A percentile compares a stretch with the other conserved stretches of the same genome.
These are phyloP conservation scores for Diplodia scrobiculata DNA, from an alignment of 2,329 filamentous ascomycete species.

Conservation along the genomic window DNA sequence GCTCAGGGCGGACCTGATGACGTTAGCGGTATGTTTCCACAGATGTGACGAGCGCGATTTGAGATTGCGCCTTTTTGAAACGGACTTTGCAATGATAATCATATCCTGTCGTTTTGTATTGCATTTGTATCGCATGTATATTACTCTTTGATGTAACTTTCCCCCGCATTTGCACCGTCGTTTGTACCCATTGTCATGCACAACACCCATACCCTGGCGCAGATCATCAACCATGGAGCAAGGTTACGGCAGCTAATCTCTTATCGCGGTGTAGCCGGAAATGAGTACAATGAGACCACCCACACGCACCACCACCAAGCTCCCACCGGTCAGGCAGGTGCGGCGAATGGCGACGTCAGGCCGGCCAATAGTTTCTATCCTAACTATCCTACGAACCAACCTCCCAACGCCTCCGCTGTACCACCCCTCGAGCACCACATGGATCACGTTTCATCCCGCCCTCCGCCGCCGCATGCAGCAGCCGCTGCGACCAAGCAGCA, in stretches of 20 bases:
- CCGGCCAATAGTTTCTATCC: slow-evolving; percentile 76
- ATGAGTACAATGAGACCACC: slow-evolving; percentile 61
- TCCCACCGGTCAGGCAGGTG: slow-evolving; percentile 55
- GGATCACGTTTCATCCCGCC: slow-evolving; percentile 47
- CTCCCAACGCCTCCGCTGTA: slow-evolving; percentile 60
- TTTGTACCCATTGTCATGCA: slow-evolving; percentile 33
- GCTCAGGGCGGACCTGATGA: slow-evolving; percentile 67
- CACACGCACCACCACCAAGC: slow-evolving; percentile 68
- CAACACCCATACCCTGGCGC: slow-evolving; percentile 32
- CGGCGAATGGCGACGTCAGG: slow-evolving; percentile 66
- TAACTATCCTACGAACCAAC: slow-evolving; percentile 63
- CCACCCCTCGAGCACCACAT: slow-evolving; percentile 64
- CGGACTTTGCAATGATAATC: slow-evolving; percentile 43
- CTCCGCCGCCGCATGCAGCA: slow-evolving; percentile 46
- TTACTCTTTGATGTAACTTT: slow-evolving; percentile 49
- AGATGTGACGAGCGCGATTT: slow-evolving; percentile 69
- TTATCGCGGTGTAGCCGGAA: slow-evolving; percentile 57
- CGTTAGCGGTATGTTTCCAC: slow-evolving; percentile 97
- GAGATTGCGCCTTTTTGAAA: slow-evolving; percentile 35
- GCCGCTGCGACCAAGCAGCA: slow-evolving; percentile 51
- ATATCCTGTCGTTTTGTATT: slow-evolving; percentile 44
- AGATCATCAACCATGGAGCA: slow-evolving; percentile 37
- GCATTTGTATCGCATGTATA: slow-evolving; percentile 45
- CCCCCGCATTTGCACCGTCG: slow-evolving; percentile 35
- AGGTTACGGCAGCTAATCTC: slow-evolving; percentile 49